Conservation (phyloP, 208 protist species). For the Zelonia costaricensis region DNA sequence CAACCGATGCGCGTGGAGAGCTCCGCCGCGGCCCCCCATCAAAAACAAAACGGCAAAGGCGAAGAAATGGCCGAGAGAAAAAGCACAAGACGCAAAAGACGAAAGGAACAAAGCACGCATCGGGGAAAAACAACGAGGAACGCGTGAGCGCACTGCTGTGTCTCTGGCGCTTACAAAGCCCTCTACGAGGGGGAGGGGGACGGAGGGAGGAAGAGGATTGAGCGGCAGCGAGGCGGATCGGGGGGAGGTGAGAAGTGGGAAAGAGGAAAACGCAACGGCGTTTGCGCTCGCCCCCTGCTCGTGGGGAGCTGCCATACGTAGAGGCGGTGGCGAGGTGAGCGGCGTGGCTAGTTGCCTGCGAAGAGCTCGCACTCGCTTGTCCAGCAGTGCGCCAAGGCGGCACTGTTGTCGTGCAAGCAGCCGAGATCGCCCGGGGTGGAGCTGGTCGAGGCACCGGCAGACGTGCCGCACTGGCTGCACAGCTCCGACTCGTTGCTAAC, state of each 20-base stretch:
- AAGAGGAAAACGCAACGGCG: not conserved
- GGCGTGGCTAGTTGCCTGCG: constrained; percentile 11
- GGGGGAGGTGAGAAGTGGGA: not conserved
- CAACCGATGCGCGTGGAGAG: too few relatives aligned
- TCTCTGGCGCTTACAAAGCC: too few relatives aligned
- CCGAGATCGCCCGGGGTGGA: constrained; percentile 16
- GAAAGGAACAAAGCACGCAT: not conserved
- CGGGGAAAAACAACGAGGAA: not conserved
- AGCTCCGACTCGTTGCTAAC: constrained; percentile 15
- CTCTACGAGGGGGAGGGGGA: too few relatives aligned
- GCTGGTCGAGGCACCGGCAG: constrained; percentile 21
- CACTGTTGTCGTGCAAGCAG: not conserved
- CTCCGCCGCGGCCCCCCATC: too few relatives aligned
- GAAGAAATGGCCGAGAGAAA: constrained; percentile 5
- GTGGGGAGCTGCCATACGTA: not conserved
- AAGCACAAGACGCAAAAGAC: constrained; percentile 4
- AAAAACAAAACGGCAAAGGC: not conserved
- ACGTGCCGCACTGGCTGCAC: constrained; percentile 25
- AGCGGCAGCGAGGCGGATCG: too few relatives aligned
- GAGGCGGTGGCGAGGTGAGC: not conserved
- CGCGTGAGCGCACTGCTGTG: not conserved
- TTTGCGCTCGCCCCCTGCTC: not conserved
- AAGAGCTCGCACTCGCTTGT: constrained; percentile 37
- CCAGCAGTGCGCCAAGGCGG: constrained; percentile 18
- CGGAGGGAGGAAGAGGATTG: too few relatives aligned